Percentiles rank a stretch among this genome's conserved stretches.
Conservation (phyloP, 176 grass and related monocot genomes). For the Triticum turgidum region DNA sequence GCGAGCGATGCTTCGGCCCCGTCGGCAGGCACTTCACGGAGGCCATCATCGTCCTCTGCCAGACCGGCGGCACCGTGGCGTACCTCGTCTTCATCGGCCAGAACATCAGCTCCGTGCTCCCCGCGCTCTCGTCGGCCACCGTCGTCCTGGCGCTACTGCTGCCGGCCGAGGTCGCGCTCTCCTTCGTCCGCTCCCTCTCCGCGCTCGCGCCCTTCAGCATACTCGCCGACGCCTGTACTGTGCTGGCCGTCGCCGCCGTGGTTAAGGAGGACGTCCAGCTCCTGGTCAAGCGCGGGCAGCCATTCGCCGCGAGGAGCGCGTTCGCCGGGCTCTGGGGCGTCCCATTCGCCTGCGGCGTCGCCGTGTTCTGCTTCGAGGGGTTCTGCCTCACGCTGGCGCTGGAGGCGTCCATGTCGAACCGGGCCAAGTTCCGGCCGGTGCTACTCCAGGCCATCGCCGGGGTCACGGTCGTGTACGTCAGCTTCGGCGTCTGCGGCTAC, state of each 20-base stretch:
- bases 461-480: slow-evolving; percentile 53
- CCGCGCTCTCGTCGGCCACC: slow-evolving; percentile 22
- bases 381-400: slow-evolving; percentile 85
- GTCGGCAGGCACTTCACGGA: slow-evolving; percentile 59
- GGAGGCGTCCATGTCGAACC: slow-evolving; percentile 76
- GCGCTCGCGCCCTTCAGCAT: slow-evolving; percentile 72
- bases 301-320: slow-evolving; percentile 40
- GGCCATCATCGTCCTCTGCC: slow-evolving; percentile 64
- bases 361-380: slow-evolving; percentile 90
- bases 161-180: slow-evolving; percentile 58
- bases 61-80: slow-evolving; percentile 72
- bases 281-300: slow-evolving; percentile 29
- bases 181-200: slow-evolving; percentile 64
- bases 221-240: slow-evolving; percentile 77
- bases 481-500: slow-evolving; percentile 83
- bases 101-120: slow-evolving; percentile 75
- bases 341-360: slow-evolving; percentile 70
- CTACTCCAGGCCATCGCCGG: slow-evolving; percentile 61
- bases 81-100: slow-evolving; percentile 96
- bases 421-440: slow-evolving; percentile 53
- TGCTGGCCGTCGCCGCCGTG: slow-evolving; percentile 69
- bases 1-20: slow-evolving; percentile 58
- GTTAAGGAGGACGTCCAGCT: slow-evolving; percentile 67
- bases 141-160: slow-evolving; percentile 74
- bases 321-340: slow-evolving; percentile 60